Evolutionary conservation across 768 basidiomycete species (phyloP), one percentile per base, ranked within the genome.

Genomic region (Leucocoprinus leucothites): DNA sequence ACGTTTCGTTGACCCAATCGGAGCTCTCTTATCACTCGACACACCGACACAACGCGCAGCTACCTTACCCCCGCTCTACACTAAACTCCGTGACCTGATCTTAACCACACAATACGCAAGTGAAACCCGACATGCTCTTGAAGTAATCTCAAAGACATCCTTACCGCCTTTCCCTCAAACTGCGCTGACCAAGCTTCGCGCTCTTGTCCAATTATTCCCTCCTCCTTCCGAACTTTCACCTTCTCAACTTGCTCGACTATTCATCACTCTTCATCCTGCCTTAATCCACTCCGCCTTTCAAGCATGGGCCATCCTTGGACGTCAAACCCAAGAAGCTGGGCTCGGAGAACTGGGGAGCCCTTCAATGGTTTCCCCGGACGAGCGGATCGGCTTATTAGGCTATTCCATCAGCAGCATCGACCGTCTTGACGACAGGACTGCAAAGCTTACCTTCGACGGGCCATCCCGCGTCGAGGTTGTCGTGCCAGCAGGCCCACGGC

Each of bases 151-250:
- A 7, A 78, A 75, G 60, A 78, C 80, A 4, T 69, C 78, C 0
- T 69, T 86, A 4, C 80, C 81, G 0, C 76, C 84, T 0, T 87
- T 87, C 62, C 85, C 85, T 0, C 85, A 87, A 64, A 86, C 84
- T 0, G 78, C 84, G 0, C 65, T 85, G 3, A 66, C 66, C 18
- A 86, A 86, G 61, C 74, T 85, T 2, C 63, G 69, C 5, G 64
- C 65, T 0, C 70, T 87, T 0, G 53, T 79, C 3, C 60, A 74
- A 2, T 65, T 64, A 14, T 87, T 86, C 60, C 83, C 82, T 0
- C 75, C 81, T 0, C 73, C 77, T 1, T 64, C 64, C 0, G 26
- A 57, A 3, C 66, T 81, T 1, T 63, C 77, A 1, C 73, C 82
- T 0, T 66, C 65, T 2, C 80, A 83, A 60, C 77, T 86, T 11